A percentile compares a stretch with the other conserved stretches of the same genome.
These are phyloP conservation scores for Phytophthora idaei DNA, from an alignment of 352 stramenopile species.

Conservation along the genomic window DNA sequence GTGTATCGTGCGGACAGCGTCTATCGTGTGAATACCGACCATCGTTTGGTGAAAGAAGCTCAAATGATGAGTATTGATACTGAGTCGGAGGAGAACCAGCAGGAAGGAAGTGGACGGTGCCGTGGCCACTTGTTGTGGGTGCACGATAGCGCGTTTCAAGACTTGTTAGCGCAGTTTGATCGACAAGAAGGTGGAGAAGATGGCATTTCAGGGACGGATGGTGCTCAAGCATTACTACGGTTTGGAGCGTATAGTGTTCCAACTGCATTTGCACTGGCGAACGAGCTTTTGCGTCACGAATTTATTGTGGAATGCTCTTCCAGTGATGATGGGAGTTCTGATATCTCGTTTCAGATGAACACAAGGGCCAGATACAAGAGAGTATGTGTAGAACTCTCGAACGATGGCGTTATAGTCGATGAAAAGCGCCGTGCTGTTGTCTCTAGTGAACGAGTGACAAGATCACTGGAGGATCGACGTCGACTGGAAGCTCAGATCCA, in stretches of 20 bases:
- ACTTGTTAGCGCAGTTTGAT: slow-evolving; percentile 21
- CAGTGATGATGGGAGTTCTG: slow-evolving; percentile 4
- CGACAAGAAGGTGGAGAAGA: slow-evolving; percentile 13
- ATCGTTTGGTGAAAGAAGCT: slow-evolving; percentile 29
- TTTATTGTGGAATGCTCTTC: slow-evolving; percentile 34
- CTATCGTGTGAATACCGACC: slow-evolving; percentile 38
- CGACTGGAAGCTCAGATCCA: slow-evolving; percentile 33
- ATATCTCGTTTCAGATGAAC: slow-evolving; percentile 27
- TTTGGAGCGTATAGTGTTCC: slow-evolving; percentile 51
- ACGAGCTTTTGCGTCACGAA: slow-evolving; percentile 39
- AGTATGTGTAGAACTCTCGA: slow-evolving; percentile 16
- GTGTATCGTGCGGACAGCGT: slow-evolving; percentile 37
- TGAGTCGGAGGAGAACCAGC: neutral
- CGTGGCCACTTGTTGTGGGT: slow-evolving; percentile 33
- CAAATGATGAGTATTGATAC: slow-evolving; percentile 13
- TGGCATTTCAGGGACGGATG: slow-evolving; percentile 40
- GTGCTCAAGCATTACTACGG: slow-evolving; percentile 45
- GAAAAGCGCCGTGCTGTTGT: slow-evolving; percentile 24
- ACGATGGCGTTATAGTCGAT: slow-evolving; percentile 2
- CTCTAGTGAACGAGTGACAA: slow-evolving; percentile 7
- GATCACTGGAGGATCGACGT: slow-evolving; percentile 25
- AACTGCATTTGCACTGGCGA: slow-evolving; percentile 41
- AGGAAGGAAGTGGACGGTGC: slow-evolving; percentile 6
- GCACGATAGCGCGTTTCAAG: slow-evolving; percentile 21
- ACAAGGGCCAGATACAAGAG: slow-evolving; percentile 32